Conservation (phyloP, 2,329 filamentous ascomycete genomes). For the Hymenoscyphus albidus region DNA sequence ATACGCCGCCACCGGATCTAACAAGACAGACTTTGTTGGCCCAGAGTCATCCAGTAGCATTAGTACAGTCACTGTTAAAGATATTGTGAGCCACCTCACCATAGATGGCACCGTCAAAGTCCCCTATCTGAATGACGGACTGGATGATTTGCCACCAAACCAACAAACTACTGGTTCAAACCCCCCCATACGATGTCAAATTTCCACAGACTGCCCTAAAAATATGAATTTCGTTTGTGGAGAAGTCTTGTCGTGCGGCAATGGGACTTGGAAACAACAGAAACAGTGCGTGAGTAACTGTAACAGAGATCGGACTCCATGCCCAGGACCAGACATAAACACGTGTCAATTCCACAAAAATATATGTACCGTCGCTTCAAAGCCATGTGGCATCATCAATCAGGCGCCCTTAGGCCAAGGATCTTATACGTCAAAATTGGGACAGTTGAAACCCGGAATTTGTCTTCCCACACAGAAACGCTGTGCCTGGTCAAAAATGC, state of each 20-base stretch:
- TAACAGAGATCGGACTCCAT: too few species aligned
- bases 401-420: not conserved
- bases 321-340: not conserved
- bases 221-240: not conserved
- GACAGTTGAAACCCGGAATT: not conserved
- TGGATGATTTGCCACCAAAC: not conserved
- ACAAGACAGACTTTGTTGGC: conserved; percentile 5
- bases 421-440: not conserved
- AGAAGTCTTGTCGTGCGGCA: not conserved
- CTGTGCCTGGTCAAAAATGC: not conserved
- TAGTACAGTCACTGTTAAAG: not conserved
- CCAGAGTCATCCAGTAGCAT: not conserved
- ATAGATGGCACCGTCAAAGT: not conserved
- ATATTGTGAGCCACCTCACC: not conserved
- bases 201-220: not conserved
- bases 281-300: not conserved
- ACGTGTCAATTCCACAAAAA: not conserved
- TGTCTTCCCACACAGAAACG: not conserved
- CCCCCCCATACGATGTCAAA: not conserved
- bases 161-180: not conserved
- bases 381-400: not conserved
- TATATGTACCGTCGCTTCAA: not conserved
- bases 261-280: not conserved
- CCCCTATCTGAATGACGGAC: not conserved
- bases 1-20: conserved; percentile 9